phyloP scores from a whole-genome alignment of 148 eudicot genomes.

The Dianthus caryophyllus region DNA sequence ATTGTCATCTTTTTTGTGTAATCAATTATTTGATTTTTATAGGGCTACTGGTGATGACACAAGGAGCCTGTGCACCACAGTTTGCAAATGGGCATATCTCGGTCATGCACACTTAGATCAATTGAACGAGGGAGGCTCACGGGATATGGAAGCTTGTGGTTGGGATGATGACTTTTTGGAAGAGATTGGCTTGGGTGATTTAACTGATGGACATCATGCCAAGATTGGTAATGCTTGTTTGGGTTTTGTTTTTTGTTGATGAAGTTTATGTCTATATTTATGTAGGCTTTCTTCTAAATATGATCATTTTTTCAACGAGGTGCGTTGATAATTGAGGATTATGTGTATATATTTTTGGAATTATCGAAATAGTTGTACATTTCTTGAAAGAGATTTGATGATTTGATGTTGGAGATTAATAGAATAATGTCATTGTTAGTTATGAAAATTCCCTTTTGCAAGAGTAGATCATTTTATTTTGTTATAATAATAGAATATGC shows the following conservation, averaged over 20 bases:
- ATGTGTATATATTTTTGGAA: no score
- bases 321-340: no score
- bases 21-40: slow-evolving; percentile 11
- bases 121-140: slow-evolving; percentile 51
- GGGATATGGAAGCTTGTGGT: slow-evolving; percentile 94
- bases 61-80: slow-evolving; percentile 91
- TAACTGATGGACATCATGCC: slow-evolving; percentile 94
- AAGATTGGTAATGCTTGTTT: slow-evolving; percentile 63
- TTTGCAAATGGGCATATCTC: slow-evolving; percentile 99
- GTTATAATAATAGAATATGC: no score
- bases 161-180: slow-evolving; percentile 99
- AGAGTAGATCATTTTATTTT: no score
- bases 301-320: no score
- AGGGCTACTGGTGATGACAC: slow-evolving; percentile 99
- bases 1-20: background rate
- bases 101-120: slow-evolving; percentile 98
- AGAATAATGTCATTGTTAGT: no score
- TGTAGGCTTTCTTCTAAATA: background rate
- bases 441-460: no score
- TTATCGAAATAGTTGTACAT: no score
- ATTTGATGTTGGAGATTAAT: no score
- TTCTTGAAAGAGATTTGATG: no score
- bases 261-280: background rate
- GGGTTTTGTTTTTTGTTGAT: background rate
- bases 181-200: slow-evolving; percentile 96